Evolutionary conservation across 2,329 filamentous ascomycete species (phyloP).

Genomic region (Emmonsia crescens): DNA sequence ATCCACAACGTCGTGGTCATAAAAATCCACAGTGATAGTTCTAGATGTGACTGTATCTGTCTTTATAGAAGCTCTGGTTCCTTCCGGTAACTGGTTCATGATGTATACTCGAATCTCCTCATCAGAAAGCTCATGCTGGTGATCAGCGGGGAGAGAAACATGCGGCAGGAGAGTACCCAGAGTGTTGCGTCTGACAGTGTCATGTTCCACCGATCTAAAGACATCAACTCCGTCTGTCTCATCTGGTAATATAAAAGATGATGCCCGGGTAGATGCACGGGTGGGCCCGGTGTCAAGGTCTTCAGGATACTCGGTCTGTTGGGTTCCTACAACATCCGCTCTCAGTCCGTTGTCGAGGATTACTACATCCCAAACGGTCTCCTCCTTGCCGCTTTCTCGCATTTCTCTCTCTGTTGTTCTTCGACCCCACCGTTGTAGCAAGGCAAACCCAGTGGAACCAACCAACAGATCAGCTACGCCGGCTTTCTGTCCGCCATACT

Average conservation of each 20-base stretch:
- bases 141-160: constrained; percentile 25
- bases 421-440: constrained; percentile 37
- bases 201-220: constrained; percentile 31
- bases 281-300: constrained; percentile 34
- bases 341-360: constrained; percentile 37
- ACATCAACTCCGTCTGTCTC: constrained; percentile 22
- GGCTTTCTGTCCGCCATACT: constrained; percentile 23
- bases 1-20: constrained; percentile 31
- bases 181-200: constrained; percentile 17
- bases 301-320: constrained; percentile 22
- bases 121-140: constrained; percentile 31
- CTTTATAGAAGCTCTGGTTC: constrained; percentile 33
- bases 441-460: constrained; percentile 35
- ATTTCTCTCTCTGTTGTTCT: constrained; percentile 34
- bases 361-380: constrained; percentile 38
- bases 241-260: constrained; percentile 39
- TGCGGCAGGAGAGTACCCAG: constrained; percentile 16
- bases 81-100: constrained; percentile 32
- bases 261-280: constrained; percentile 37
- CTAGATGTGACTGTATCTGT: constrained; percentile 34
- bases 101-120: constrained; percentile 40
- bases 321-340: constrained; percentile 37
- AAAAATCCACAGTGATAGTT: constrained; percentile 39
- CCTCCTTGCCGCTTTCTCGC: constrained; percentile 32
- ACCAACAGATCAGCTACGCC: constrained; percentile 35